phyloP scores from a whole-genome alignment of 2,329 filamentous ascomycete species.

The Fusarium sp. region DNA sequence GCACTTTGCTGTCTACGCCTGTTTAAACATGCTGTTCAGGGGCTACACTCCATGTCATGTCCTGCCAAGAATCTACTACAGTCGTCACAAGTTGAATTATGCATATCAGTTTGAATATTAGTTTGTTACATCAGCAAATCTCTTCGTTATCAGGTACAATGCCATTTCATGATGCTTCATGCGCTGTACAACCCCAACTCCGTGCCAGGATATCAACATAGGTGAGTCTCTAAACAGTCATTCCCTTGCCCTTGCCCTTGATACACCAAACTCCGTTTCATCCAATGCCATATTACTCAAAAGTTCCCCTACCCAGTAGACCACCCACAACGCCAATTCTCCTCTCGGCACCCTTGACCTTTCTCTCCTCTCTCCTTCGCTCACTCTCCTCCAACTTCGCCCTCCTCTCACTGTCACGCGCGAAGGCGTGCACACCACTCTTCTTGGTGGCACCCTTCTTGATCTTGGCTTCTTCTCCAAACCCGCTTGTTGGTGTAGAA shows the following conservation, averaged over 20 bases:
- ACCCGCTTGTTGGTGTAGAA: conserved; percentile 52
- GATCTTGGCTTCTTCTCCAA: conserved; percentile 65
- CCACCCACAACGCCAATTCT: conserved; percentile 68
- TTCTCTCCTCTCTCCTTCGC: conserved; percentile 68
- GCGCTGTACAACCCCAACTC: conserved; percentile 27
- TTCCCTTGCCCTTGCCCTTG: neutral
- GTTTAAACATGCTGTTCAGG: neutral
- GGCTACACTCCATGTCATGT: neutral
- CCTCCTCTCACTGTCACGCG: conserved; percentile 68
- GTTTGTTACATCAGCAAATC: neutral
- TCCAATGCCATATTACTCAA: conserved; percentile 47
- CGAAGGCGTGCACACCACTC: conserved; percentile 71
- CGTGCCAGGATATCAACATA: conserved; percentile 16
- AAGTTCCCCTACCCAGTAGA: conserved; percentile 66
- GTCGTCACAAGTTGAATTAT: neutral
- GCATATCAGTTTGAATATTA: neutral
- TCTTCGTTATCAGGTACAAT: conserved; percentile 11
- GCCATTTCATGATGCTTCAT: conserved; percentile 6
- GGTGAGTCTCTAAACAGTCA: neutral
- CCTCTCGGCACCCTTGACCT: conserved; percentile 68
- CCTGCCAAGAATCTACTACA: neutral
- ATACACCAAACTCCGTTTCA: conserved; percentile 25
- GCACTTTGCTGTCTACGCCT: neutral
- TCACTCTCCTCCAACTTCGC: conserved; percentile 68
- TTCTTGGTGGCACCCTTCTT: conserved; percentile 71